A percentile compares a stretch with the other conserved stretches of the same genome.
These are phyloP conservation scores for Castanospermum australe DNA, from an alignment of 306 rosid species.

Conservation along the genomic window DNA sequence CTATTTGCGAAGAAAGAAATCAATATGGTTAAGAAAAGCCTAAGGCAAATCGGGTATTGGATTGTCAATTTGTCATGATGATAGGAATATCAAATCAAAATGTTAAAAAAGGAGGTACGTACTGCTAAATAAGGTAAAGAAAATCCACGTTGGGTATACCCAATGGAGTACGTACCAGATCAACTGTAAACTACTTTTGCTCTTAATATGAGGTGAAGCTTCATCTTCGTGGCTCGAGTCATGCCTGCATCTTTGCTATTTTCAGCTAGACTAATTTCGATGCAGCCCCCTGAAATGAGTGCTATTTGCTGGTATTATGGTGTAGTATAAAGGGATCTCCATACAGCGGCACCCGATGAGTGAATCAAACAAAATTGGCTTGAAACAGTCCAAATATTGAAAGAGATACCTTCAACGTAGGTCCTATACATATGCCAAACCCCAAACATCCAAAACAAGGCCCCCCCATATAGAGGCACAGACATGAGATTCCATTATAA, in stretches of 20 bases:
- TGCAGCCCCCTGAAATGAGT: neutral
- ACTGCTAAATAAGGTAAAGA: too few relatives aligned
- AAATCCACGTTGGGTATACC: too few relatives aligned
- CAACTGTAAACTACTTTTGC: too few relatives aligned
- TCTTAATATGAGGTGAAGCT: neutral
- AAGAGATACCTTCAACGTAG: conserved; percentile 15
- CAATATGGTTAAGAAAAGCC: neutral
- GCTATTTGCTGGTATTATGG: neutral
- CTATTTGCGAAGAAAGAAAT: too few relatives aligned
- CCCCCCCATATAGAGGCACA: neutral
- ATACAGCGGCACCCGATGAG: neutral
- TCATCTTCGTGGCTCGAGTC: neutral
- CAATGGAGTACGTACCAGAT: too few relatives aligned
- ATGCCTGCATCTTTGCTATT: neutral
- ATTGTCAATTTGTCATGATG: neutral
- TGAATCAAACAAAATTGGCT: conserved; percentile 20
- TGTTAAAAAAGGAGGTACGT: too few relatives aligned
- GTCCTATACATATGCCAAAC: neutral
- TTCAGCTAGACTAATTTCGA: conserved; percentile 15
- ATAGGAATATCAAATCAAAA: neutral
- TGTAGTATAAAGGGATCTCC: conserved; percentile 7
- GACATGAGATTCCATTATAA: neutral
- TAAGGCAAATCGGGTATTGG: neutral
- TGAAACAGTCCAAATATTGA: neutral
- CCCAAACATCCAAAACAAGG: neutral